A percentile compares a stretch with the other conserved stretches of the same genome.
Conservation (phyloP, 73 alveolate genomes). For the Paramecium caudatum region DNA sequence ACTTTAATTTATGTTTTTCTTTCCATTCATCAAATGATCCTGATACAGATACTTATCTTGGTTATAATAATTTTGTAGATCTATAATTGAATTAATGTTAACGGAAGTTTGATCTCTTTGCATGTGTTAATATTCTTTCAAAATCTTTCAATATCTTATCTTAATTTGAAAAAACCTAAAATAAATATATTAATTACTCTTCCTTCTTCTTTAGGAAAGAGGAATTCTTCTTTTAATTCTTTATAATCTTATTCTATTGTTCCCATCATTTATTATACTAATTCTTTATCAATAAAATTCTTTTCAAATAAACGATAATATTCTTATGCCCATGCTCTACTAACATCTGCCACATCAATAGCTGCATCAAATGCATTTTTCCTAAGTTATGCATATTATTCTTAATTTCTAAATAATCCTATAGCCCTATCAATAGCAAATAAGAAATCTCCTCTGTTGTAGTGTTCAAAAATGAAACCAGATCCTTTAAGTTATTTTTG, state of each 20-base stretch:
- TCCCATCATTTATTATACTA: constrained; percentile 63
- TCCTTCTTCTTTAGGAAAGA: constrained; percentile 78
- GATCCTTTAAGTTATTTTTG: constrained; percentile 81
- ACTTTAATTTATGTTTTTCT: constrained; percentile 90
- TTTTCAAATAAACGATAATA: constrained; percentile 92
- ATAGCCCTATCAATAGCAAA: constrained; percentile 94
- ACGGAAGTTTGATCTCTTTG: constrained; percentile 52
- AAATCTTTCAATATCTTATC: constrained; percentile 13
- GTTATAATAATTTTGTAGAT: constrained; percentile 38
- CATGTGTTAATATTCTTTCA: constrained; percentile 51
- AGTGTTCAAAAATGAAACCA: constrained; percentile 94
- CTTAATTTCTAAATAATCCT: constrained; percentile 86
- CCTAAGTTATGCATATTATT: constrained; percentile 85
- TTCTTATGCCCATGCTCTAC: constrained; percentile 97
- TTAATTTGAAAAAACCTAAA: constrained; percentile 40
- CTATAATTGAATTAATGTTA: constrained; percentile 51
- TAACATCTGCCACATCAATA: constrained; percentile 95
- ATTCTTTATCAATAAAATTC: constrained; percentile 81
- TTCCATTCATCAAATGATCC: constrained; percentile 99
- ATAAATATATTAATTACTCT: constrained; percentile 69
- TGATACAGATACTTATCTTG: constrained; percentile 85
- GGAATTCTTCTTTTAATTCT: constrained; percentile 77
- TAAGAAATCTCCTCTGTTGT: constrained; percentile 89
- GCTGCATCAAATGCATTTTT: constrained; percentile 94
- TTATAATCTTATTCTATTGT: constrained; percentile 55